Base-by-base conservation (phyloP, 208 protist species). In the Leishmania mexicana region DNA sequence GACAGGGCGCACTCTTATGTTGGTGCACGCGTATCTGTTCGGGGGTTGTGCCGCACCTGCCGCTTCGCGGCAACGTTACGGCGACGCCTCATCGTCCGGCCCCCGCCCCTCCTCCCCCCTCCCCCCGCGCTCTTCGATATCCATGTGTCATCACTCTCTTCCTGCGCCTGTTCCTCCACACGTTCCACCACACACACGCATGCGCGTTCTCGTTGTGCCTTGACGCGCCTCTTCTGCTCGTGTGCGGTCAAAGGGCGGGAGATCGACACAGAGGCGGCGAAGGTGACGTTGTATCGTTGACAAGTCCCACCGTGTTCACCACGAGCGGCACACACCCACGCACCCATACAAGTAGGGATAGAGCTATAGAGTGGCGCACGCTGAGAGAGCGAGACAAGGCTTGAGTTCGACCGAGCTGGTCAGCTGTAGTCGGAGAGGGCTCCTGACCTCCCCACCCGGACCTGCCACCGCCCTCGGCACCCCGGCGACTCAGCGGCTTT, bases 291-390 rank as follows among this genome's bases (percentile, higher is more conserved):
- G 24, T 62, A n/a, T n/a, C 57, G 24, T 62, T 7, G 57, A 1
- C 21, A 62, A 1, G 17, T 0, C 13, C 10, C 57, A 62, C 24
- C 57, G 57, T 62, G 21, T 8, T 21, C 57, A n/a, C 8, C 6
- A 62, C 2, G 21, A n/a, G 57, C 10, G 57, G 60, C 38, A 70
- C 49, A 64, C 35, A 79, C 40, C 76, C 31, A 74, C 40, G 1
- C 42, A 31, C 65, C 62, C 70, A 75, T 53, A 76, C 47, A 57
- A 31, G 75, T 53, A 81, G 2, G 40, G 40, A 75, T 60, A 73
- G 62, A 35, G 53, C 47, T 31, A 28, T 15, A 35, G 47, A 75
- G 38, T 2, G 40, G 42, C 8, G 64, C 11, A 35, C 24, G n/a
- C 35, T 6, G 24, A 10, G 11, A 72, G 67, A 13, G 67, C 49